A percentile compares a stretch with the other conserved stretches of the same genome.
Conservation (phyloP, 768 basidiomycete species). For the Collybiopsis confluens region DNA sequence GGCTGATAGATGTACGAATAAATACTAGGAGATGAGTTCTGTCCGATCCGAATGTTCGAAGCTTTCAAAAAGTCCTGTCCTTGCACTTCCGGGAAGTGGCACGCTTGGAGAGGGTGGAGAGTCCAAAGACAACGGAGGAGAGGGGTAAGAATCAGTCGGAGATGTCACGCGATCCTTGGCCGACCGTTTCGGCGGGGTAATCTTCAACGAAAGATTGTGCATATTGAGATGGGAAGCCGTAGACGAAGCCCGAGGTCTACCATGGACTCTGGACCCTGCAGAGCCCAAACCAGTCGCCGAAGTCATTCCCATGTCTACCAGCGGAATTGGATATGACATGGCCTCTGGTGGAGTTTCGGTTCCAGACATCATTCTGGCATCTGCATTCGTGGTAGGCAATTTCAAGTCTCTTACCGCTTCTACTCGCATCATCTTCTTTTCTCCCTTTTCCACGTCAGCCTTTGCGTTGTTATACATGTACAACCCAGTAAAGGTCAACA, state of each 20-base stretch:
- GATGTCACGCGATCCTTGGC: conserved; percentile 18
- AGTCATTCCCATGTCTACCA: conserved; percentile 24
- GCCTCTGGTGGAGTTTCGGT: conserved; percentile 32
- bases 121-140: conserved; percentile 39
- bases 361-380: conserved; percentile 46
- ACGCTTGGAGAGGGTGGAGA: conserved; percentile 15
- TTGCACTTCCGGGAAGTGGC: neutral
- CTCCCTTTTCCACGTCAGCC: conserved; percentile 86
- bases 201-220: conserved; percentile 17
- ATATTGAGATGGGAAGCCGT: conserved; percentile 15
- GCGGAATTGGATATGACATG: conserved; percentile 9
- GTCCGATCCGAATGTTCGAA: conserved; percentile 4
- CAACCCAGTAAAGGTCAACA: conserved; percentile 82
- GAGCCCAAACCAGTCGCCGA: conserved; percentile 32
- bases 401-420: conserved; percentile 66
- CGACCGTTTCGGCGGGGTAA: conserved; percentile 12
- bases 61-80: neutral
- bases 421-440: conserved; percentile 78
- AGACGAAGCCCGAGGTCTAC: conserved; percentile 33
- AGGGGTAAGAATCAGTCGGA: conserved; percentile 43
- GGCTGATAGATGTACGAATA: conserved; percentile 1
- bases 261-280: conserved; percentile 18
- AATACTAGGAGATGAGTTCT: conserved; percentile 3
- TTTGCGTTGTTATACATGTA: conserved; percentile 98
- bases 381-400: conserved; percentile 65